phyloP scores from a whole-genome alignment of 352 stramenopile species.

The Phytopythium helicoides region DNA sequence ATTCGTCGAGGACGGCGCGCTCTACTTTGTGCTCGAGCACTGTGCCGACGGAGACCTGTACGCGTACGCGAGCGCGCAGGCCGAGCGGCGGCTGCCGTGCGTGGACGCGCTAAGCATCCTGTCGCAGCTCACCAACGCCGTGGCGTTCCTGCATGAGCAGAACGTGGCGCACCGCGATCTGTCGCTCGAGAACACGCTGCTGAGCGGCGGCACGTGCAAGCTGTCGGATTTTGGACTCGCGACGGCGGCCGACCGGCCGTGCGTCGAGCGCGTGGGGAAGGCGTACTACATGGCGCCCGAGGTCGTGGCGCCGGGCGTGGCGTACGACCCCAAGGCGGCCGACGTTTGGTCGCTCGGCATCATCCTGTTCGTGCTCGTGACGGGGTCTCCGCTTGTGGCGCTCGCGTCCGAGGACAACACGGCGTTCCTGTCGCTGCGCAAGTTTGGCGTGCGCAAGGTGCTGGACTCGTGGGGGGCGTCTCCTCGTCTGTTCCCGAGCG shows the following conservation, averaged over 20 bases:
- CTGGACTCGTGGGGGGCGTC: constrained; percentile 21
- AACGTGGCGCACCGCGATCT: constrained; percentile 51
- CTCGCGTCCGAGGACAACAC: constrained; percentile 25
- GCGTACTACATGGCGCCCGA: constrained; percentile 59
- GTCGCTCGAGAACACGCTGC: constrained; percentile 53
- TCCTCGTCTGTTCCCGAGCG: constrained; percentile 16
- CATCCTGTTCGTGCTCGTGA: constrained; percentile 67
- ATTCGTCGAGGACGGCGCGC: constrained; percentile 42
- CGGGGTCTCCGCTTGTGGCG: constrained; percentile 43
- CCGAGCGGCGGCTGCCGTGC: constrained; percentile 19
- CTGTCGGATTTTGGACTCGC: constrained; percentile 58
- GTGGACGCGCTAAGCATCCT: no score
- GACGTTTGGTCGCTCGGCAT: constrained; percentile 70
- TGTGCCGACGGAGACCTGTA: constrained; percentile 45
- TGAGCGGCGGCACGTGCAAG: constrained; percentile 25
- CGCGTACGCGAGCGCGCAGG: constrained; percentile 18
- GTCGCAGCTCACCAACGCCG: constrained; percentile 24
- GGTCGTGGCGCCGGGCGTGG: constrained; percentile 21
- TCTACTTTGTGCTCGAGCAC: constrained; percentile 51
- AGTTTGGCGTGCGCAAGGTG: constrained; percentile 44
- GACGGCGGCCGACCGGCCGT: constrained; percentile 15
- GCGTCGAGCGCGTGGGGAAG: constrained; percentile 29
- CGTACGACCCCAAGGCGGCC: constrained; percentile 35
- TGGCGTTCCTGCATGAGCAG: constrained; percentile 39
- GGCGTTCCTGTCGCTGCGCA: constrained; percentile 26